Evolutionary conservation across 179 eudicot species (phyloP), one percentile per base, ranked within the genome.

Genomic region (Amaranthus tricolor): DNA sequence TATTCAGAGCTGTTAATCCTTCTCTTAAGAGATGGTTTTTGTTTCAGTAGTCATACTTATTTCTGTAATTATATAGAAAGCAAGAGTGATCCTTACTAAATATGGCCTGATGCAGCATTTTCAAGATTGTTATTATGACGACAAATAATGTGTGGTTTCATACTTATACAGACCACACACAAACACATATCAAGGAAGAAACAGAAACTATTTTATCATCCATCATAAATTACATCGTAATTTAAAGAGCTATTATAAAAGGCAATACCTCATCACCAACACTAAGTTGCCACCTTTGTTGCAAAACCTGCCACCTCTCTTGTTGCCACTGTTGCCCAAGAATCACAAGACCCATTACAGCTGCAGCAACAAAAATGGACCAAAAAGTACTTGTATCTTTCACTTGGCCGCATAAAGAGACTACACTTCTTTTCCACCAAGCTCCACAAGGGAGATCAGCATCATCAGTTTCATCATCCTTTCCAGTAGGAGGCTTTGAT

Each of bases 331-430:
- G 85, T 77, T 94, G 96, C 65, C 98, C 96, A 63, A 94, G 79
- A 58, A 94, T 84, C 43, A 92, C 97, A 74, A 94, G 89, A 57
- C 98, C 98, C 98, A 94, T 92, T 19, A 94, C 97, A 84, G 98
- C 90, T 8, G 98, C 96, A 64, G 97, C 93, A 76, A 94, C 79
- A 77, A 94, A 89, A 48, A 94, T 68, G 31, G 97, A 94, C 97
- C 98, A 94, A 74, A 94, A 76, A 6, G 96, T 74, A 82, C 83
- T 94, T 55, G 98, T 86, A 73, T 94, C 98, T 80, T 90, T 94
- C 76, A 92, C 97, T 66, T 90, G 97, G 72, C 86, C 82, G 82
- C 88, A 86, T 48, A 92, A 56, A 58, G 94, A 80, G 71, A 84
- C 78, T 72, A 88, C 88, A 56, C 82, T 81, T 72, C 88, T 88